phyloP scores from a whole-genome alignment of 164 flowering plant species.

The Annona squamosa region DNA sequence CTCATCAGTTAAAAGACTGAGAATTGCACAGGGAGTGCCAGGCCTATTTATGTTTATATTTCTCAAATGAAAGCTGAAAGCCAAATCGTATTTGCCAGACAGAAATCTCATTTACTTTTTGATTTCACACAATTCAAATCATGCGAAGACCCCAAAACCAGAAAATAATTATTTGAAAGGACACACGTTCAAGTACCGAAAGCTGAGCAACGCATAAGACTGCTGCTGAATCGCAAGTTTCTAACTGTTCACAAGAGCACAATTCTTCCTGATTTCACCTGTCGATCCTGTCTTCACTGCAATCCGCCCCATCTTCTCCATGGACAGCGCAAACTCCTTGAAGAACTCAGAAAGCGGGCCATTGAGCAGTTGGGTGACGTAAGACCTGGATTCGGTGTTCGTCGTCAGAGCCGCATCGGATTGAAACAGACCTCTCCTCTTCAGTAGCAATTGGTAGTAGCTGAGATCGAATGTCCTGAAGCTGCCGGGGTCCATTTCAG shows the following conservation, averaged over 20 bases:
- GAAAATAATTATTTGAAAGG: not conserved
- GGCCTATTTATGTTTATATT: too few relatives aligned
- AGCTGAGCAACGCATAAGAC: not conserved
- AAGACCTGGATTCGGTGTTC: constrained; percentile 25
- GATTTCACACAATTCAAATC: not conserved
- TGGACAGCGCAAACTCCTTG: constrained; percentile 41
- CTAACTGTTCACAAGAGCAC: constrained; percentile 23
- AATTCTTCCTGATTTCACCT: constrained; percentile 29
- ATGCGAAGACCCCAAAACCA: not conserved
- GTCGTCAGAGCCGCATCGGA: constrained; percentile 57
- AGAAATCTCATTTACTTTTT: not conserved
- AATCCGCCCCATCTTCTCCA: constrained; percentile 33
- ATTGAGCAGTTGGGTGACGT: constrained; percentile 19
- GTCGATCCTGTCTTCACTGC: constrained; percentile 22
- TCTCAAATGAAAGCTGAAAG: too few relatives aligned
- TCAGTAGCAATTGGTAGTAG: constrained; percentile 37
- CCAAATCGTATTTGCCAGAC: not conserved
- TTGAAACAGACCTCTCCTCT: constrained; percentile 56
- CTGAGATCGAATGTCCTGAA: constrained; percentile 39
- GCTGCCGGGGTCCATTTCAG: constrained; percentile 71
- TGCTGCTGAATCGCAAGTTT: not conserved
- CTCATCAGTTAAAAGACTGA: not conserved
- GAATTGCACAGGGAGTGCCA: too few relatives aligned
- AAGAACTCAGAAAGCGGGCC: constrained; percentile 22
- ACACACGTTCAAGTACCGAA: not conserved